Percentiles rank a stretch among this genome's conserved stretches.
Conservation (phyloP, 2,329 filamentous ascomycete genomes). For the Aspergillus quadrilineatus region DNA sequence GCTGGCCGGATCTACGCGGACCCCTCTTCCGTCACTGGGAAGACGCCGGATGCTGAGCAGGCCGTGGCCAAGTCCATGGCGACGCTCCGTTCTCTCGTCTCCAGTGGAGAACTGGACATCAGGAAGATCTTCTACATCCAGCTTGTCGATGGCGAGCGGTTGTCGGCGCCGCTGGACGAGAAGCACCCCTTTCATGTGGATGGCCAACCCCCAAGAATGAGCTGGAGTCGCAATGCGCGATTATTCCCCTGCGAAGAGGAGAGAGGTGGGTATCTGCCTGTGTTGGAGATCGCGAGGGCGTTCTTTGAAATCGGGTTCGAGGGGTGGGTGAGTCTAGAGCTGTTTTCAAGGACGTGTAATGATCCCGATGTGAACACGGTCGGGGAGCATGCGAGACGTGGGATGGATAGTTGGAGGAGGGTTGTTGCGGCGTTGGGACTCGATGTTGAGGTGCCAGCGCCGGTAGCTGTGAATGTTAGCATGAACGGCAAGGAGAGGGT, state of each 20-base stretch:
- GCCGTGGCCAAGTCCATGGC: constrained; percentile 52
- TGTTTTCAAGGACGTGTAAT: constrained; percentile 63
- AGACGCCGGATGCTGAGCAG: constrained; percentile 55
- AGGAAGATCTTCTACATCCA: constrained; percentile 73
- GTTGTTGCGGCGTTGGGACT: constrained; percentile 32
- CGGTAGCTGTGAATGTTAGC: not conserved
- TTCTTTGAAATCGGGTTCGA: constrained; percentile 63
- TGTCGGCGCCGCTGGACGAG: constrained; percentile 56
- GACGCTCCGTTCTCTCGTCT: not conserved
- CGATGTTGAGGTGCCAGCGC: not conserved
- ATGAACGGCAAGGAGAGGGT: not conserved
- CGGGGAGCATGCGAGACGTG: constrained; percentile 55
- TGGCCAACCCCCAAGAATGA: constrained; percentile 66
- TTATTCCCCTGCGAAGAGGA: constrained; percentile 65
- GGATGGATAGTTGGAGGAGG: constrained; percentile 53
- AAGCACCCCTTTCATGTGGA: constrained; percentile 60
- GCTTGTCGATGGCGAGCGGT: constrained; percentile 69
- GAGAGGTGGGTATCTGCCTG: constrained; percentile 66
- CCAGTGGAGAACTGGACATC: constrained; percentile 51
- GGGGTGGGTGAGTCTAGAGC: constrained; percentile 70
- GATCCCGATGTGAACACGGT: constrained; percentile 55
- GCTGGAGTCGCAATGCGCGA: constrained; percentile 73
- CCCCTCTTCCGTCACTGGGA: constrained; percentile 55
- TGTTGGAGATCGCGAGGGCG: constrained; percentile 59
- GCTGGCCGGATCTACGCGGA: constrained; percentile 70